These are phyloP conservation scores for Neurospora sp. DNA, from an alignment of 495 filamentous ascomycete genomes.

Conservation along the genomic window DNA sequence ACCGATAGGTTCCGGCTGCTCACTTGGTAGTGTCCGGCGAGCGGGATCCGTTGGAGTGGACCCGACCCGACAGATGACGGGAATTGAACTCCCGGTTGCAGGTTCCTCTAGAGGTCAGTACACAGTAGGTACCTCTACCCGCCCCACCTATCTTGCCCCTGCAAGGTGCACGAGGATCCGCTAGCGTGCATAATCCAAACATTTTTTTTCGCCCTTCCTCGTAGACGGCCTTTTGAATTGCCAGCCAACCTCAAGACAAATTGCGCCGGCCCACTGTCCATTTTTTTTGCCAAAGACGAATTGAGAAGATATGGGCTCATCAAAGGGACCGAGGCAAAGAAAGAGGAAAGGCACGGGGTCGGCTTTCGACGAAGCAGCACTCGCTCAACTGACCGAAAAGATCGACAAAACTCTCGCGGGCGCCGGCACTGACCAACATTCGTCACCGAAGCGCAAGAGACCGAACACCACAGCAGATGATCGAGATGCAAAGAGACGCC, in stretches of 20 bases:
- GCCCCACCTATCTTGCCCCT: background rate
- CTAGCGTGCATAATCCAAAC: background rate
- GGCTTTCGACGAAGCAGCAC: conserved; percentile 47
- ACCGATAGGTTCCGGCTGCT: background rate
- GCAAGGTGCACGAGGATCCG: background rate
- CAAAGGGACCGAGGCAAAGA: conserved; percentile 13
- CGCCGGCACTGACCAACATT: conserved; percentile 15
- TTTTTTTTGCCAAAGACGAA: background rate
- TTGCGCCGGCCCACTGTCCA: background rate
- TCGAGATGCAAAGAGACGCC: conserved; percentile 40
- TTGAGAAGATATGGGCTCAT: conserved; percentile 10
- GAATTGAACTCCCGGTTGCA: too few species aligned
- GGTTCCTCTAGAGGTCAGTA: background rate
- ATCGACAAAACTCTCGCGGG: conserved; percentile 45
- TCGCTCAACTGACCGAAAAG: conserved; percentile 53
- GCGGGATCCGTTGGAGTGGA: background rate
- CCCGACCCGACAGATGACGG: background rate
- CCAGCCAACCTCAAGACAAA: background rate
- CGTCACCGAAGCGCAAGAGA: conserved; percentile 36
- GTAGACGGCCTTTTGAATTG: background rate
- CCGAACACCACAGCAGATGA: conserved; percentile 18
- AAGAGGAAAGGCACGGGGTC: conserved; percentile 24
- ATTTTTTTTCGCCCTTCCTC: background rate
- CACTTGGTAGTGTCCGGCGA: background rate
- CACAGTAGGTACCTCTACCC: background rate